A percentile compares a stretch with the other conserved stretches of the same genome.
Evolutionary conservation across 2,329 filamentous ascomycete species (phyloP).

Genomic region (Talaromyces sp.): DNA sequence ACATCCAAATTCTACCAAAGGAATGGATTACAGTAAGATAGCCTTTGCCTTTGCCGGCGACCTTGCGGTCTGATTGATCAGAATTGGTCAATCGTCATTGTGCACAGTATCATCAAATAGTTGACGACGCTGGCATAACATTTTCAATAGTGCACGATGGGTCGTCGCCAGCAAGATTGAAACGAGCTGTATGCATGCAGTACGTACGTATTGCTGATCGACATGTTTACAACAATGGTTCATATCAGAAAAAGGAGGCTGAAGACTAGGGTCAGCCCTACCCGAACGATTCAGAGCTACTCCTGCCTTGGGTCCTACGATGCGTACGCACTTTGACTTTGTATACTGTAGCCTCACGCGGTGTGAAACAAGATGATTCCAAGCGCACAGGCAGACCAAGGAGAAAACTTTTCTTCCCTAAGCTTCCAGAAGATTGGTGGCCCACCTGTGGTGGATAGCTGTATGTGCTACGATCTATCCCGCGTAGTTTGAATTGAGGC

Average conservation of each 20-base stretch:
- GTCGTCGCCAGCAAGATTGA: background rate
- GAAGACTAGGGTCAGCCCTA: conserved; percentile 3
- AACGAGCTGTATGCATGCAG: background rate
- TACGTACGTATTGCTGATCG: background rate
- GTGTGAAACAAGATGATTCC: background rate
- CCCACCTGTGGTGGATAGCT: conserved; percentile 15
- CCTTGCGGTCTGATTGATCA: conserved; percentile 3
- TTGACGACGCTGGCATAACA: background rate
- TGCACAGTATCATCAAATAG: background rate
- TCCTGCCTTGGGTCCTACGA: background rate
- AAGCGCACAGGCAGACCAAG: background rate
- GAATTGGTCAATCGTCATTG: background rate
- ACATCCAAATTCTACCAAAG: background rate
- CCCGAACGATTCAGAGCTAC: background rate
- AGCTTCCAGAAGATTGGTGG: conserved; percentile 16
- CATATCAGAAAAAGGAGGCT: background rate
- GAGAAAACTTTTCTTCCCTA: background rate
- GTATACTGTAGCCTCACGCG: background rate
- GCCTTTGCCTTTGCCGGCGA: background rate
- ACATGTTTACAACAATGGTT: background rate
- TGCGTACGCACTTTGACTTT: background rate
- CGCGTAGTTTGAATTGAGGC: conserved; percentile 12
- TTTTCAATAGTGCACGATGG: background rate
- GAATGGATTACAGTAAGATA: background rate
- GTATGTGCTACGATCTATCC: conserved; percentile 7